Base-by-base conservation (phyloP, 306 rosid species). In the Styphnolobium japonicum region DNA sequence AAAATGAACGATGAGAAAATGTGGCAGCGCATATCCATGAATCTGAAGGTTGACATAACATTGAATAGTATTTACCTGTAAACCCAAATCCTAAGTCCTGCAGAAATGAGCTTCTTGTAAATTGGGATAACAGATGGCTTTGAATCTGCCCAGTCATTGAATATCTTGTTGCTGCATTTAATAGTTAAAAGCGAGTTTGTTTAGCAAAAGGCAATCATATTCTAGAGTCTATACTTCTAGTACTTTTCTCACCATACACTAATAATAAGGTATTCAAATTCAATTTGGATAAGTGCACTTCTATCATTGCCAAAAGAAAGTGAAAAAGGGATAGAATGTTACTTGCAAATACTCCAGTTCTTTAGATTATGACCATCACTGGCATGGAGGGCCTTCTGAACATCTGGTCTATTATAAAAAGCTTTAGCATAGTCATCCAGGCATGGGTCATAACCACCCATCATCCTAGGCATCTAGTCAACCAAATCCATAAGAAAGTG, bases 261-360 rank as follows among this genome's bases (percentile, higher is more conserved):
- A 18, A 40, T 19, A 45, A 23, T 14, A 40, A 45, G 12, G 29
- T 42, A 4, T 71, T 5, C 21, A 49, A 64, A 22, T 22, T 19
- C 14, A 3, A 53, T 25, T 45, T 43, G 80, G 34, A 75, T 29
- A 34, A 57, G 18, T 73, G 25, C 9, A 34, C 2, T 62, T 80
- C 11, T 56, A 48, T 60, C 14, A n/a, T 25, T 52, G 45, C 2
- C 3, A 22, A 57, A 31, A 34, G 40, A 55, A 57, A 18, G 8
- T 42, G 29, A 31, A 43, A 39, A 62, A 7, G 45, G 31, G 11
- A 8, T 0, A 15, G 27, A 48, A n/a, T 37, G 14, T 88, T 89
- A 94, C 96, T 88, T 94, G 97, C 98, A 94, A 79, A 94, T 90
- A 75, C 76, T 90, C 97, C 98, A 94, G 56, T 92, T 94, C 87